Evolutionary conservation across 805 yeast genomes (phyloP).

Genomic region (Lachancea kluyveri): DNA sequence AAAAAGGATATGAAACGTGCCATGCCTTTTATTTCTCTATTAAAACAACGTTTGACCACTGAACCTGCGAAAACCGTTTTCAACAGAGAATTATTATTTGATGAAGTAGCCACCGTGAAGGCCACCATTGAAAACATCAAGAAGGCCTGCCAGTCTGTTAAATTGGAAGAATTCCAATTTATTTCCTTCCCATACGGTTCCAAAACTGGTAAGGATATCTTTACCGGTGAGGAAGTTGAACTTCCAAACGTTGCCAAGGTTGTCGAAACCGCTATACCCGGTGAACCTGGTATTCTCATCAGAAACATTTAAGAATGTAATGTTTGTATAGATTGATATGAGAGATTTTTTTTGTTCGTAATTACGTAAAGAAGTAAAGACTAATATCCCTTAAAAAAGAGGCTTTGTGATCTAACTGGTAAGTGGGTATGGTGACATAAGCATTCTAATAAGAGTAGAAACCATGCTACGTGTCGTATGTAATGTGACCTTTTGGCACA

Average conservation of each 20-base stretch:
- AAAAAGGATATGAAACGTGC: conserved; percentile 94
- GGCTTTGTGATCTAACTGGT: too few species aligned
- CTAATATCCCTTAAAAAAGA: too few species aligned
- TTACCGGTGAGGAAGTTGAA: conserved; percentile 64
- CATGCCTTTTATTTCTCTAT: conserved; percentile 88
- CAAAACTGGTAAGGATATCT: conserved; percentile 53
- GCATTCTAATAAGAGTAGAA: too few species aligned
- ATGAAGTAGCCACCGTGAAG: conserved; percentile 65
- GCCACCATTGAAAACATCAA: conserved; percentile 48
- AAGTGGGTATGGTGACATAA: too few species aligned
- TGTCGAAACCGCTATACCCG: conserved; percentile 83
- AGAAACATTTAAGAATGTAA: conserved; percentile 47
- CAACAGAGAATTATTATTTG: conserved; percentile 80
- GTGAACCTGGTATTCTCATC: conserved; percentile 81
- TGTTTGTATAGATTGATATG: too few species aligned
- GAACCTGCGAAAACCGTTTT: conserved; percentile 76
- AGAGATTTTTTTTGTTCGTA: too few species aligned
- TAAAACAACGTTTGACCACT: conserved; percentile 68
- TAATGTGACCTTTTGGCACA: too few species aligned
- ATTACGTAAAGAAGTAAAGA: too few species aligned
- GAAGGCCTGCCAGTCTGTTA: conserved; percentile 56
- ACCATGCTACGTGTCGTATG: too few species aligned
- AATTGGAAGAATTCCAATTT: conserved; percentile 51
- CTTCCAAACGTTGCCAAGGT: conserved; percentile 58
- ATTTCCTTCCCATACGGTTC: conserved; percentile 61